Evolutionary conservation across 768 basidiomycete genomes (phyloP).

Genomic region (Naganishia vishniacii): DNA sequence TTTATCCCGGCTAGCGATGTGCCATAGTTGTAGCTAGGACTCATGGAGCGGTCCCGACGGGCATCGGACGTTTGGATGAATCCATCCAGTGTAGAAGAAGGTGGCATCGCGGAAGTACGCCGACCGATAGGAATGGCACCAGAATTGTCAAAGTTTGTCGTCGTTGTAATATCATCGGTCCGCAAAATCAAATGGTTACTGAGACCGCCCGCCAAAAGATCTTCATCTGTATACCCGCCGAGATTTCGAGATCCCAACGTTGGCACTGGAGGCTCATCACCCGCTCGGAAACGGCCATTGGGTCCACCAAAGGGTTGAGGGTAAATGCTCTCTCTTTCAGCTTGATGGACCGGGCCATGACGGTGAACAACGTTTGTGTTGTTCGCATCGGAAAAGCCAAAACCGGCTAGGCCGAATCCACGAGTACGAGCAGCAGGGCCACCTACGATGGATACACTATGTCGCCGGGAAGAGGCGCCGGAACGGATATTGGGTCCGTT

Average conservation of each 20-base stretch:
- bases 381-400: conserved; percentile 31
- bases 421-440: conserved; percentile 38
- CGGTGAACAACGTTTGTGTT: conserved; percentile 14
- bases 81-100: neutral
- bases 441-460: conserved; percentile 44
- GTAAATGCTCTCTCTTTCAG: conserved; percentile 5
- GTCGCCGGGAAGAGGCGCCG: conserved; percentile 40
- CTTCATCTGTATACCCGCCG: conserved; percentile 36
- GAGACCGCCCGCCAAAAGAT: conserved; percentile 36
- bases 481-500: conserved; percentile 23
- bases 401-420: conserved; percentile 34
- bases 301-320: conserved; percentile 10
- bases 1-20: neutral
- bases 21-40: neutral
- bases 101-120: neutral
- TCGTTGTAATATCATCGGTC: neutral
- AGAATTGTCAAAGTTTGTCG: neutral
- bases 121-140: neutral
- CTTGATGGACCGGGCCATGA: conserved; percentile 4
- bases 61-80: neutral
- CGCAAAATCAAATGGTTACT: conserved; percentile 36
- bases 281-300: conserved; percentile 7
- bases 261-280: conserved; percentile 24
- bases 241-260: conserved; percentile 28
- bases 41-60: neutral